Evolutionary conservation across 1,284 basidiomycete genomes (phyloP), one percentile per base, ranked within the genome.

Genomic region (Schizophyllum commune): DNA sequence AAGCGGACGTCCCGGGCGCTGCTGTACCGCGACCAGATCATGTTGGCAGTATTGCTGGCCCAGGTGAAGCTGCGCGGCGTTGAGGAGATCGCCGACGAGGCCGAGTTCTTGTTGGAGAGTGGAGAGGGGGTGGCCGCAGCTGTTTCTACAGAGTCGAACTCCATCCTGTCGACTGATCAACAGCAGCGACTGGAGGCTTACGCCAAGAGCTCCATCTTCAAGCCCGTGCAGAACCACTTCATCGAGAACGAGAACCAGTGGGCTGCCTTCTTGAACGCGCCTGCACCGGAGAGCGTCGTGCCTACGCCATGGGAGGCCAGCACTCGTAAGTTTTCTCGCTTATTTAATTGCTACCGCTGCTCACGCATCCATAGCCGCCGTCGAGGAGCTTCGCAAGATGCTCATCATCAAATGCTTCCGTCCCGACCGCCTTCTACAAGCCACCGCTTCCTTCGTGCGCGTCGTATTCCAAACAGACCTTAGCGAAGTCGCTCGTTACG

Each of bases 41-140:
- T 97, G 79, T 84, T 98, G 27, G 94, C 93, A 0, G 87, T 96
- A 20, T 83, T 95, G 20, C 82, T 99, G 19, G 91, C 93, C 0
- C 95, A 96, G 72, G 88, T 98, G 66, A 95, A 96, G 72, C 73
- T 96, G 17, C 85, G 92, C 57, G 88, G 88, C 5, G 72, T 85
- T 6, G 91, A 92, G 67, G 88, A 91, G 57, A 87, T 96, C 55
- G 72, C 80, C 0, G 89, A 94, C 32, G 97, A 98, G 71, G 77
- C 97, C 47, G 93, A 96, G 68, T 94, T 95, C 73, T 76, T 98
- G 27, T 78, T 98, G 34, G 95, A 98, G 70, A 89, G 91, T 65
- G 90, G 91, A 2, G 91, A 93, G 68, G 79, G 83, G 63, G 76
- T 84, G n/a, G 70, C 79, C 32, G 74, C 76, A 32, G 71, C 79